Evolutionary conservation across 306 rosid genomes (phyloP).

Genomic region (Lathyrus sativus): DNA sequence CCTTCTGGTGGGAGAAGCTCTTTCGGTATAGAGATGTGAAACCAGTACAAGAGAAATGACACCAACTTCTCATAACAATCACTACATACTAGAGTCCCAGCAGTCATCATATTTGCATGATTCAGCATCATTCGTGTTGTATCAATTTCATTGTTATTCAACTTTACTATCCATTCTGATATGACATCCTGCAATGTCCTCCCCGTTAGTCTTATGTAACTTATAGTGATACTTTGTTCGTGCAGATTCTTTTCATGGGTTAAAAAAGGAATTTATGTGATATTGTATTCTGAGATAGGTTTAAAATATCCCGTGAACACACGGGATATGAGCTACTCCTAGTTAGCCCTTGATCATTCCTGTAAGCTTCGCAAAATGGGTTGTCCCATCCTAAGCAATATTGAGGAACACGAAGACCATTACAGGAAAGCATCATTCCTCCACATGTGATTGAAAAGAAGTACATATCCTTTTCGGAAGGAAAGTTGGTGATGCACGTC

Average conservation of each 20-base stretch:
- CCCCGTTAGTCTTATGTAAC: conserved; percentile 78
- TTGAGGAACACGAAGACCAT: conserved; percentile 56
- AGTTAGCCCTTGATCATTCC: conserved; percentile 61
- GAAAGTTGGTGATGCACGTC: conserved; percentile 55
- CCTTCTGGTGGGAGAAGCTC: conserved; percentile 64
- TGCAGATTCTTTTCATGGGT: conserved; percentile 80
- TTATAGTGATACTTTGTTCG: conserved; percentile 76
- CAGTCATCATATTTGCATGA: conserved; percentile 61
- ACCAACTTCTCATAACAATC: conserved; percentile 79
- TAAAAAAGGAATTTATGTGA: conserved; percentile 61
- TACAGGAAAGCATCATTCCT: conserved; percentile 95
- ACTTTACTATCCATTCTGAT: conserved; percentile 69
- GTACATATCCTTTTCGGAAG: too few relatives aligned
- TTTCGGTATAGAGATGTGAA: conserved; percentile 66
- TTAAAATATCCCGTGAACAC: conserved; percentile 67
- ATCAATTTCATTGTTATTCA: conserved; percentile 74
- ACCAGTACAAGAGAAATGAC: conserved; percentile 86
- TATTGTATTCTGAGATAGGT: conserved; percentile 57
- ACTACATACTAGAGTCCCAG: conserved; percentile 62
- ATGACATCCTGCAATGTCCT: conserved; percentile 78
- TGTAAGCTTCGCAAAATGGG: conserved; percentile 87
- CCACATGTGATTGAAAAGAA: conserved; percentile 92
- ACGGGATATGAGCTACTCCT: conserved; percentile 51
- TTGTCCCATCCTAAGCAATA: conserved; percentile 89
- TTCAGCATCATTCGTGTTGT: conserved; percentile 63